Conservation (phyloP, 345 rosid species). For the Passiflora organensis region DNA sequence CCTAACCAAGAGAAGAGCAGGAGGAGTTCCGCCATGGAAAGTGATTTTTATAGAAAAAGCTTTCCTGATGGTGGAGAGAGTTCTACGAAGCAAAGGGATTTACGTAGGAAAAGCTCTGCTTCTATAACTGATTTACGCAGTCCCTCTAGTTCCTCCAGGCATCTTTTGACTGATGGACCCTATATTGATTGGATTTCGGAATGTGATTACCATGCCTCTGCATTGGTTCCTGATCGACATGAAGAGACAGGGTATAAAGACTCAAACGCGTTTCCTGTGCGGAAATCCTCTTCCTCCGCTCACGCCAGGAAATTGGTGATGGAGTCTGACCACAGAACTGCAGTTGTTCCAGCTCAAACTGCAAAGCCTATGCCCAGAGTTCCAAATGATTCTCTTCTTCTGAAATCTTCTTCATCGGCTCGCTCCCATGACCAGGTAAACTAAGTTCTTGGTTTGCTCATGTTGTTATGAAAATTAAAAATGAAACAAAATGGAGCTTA, state of each 20-base stretch:
- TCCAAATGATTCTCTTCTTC: slow-evolving; percentile 16
- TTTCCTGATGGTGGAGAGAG: slow-evolving; percentile 7
- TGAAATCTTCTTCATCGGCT: slow-evolving; percentile 34
- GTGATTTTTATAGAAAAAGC: slow-evolving; percentile 2
- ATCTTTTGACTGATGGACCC: slow-evolving; percentile 55
- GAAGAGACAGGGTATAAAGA: slow-evolving; percentile 19
- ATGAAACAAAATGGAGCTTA: neutral
- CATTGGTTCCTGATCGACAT: slow-evolving; percentile 28
- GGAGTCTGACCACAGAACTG: neutral
- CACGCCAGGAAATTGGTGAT: neutral
- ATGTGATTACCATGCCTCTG: slow-evolving; percentile 25
- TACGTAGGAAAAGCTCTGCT: slow-evolving; percentile 63
- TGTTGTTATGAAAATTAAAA: neutral
- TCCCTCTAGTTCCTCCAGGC: slow-evolving; percentile 44
- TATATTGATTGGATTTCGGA: slow-evolving; percentile 40
- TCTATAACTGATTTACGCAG: slow-evolving; percentile 37
- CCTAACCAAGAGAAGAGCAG: slow-evolving; percentile 26
- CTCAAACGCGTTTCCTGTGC: slow-evolving; percentile 13
- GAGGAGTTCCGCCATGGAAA: slow-evolving; percentile 23
- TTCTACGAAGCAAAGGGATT: slow-evolving; percentile 1
- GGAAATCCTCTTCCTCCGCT: slow-evolving; percentile 12
- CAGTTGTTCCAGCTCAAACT: neutral
- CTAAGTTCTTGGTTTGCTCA: neutral
- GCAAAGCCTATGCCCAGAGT: neutral
- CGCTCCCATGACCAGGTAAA: slow-evolving; percentile 54